Base-by-base conservation (phyloP, 2,329 filamentous ascomycete species). In the Amauroascus verrucosus region DNA sequence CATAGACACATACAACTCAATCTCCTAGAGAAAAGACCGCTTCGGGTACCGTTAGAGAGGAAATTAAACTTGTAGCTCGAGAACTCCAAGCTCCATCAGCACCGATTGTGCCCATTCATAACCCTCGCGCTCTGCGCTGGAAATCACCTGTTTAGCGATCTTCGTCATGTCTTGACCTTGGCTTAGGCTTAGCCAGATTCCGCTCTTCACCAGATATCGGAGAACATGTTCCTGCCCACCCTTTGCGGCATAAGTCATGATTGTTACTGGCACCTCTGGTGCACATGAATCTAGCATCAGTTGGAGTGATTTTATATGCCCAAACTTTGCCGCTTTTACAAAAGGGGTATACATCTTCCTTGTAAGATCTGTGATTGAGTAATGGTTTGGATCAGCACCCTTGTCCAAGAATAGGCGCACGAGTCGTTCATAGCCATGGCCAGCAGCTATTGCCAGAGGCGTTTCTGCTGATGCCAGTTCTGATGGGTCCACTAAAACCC, bases 181-280 rank as follows among this genome's bases (percentile, higher is more conserved):
- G 14, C 8, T 26, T 28, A 45, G 13, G 11, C 20, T 26, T 45
- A 4, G 13, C 43, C 18, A 52, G n/a, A 52, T n/a, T 11, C 40
- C 40, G 11, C 35, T 45, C 38, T 45, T 14, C 24, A 30, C 40
- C 45, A 52, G 18, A 16, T 52, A 26, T 13, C 40, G 38, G 26
- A 52, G 24, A 22, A 52, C 7, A 52, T 52, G 49, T 28, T 52
- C 40, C 38, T 52, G 49, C 24, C 49, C 49, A 8, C 49, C 40
- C n/a, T 5, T 24, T n/a, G 24, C 24, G 7, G 49, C 40, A 11
- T 6, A 22, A 16, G 3, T 2, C 1, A 46, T 26, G 28, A 35
- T 35, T 24, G n/a, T 16, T 16, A 2, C 30, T 14, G 20, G 38
- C 8, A 9, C 5, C 11, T 18, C 8, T 9, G 40, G 14, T 6